These are phyloP conservation scores for Rhodomyrtus tomentosa DNA, from an alignment of 345 rosid species.

Conservation along the genomic window DNA sequence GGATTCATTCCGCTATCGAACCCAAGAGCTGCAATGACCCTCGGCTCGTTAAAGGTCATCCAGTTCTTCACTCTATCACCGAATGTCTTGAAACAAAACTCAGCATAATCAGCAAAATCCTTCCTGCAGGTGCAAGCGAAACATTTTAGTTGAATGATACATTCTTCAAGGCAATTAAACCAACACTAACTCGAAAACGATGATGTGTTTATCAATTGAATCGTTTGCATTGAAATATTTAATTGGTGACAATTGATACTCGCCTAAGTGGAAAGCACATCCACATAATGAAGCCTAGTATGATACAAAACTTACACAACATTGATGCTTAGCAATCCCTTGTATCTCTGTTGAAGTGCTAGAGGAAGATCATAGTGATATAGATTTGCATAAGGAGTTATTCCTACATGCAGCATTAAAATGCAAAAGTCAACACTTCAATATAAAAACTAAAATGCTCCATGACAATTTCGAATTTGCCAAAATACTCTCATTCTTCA, in stretches of 20 bases:
- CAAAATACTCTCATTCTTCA: too few species aligned
- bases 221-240: not conserved
- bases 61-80: conserved; percentile 63
- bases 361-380: conserved; percentile 49
- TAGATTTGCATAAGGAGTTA: conserved; percentile 45
- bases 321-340: conserved; percentile 19
- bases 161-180: not conserved
- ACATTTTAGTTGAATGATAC: not conserved
- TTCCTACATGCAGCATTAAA: conserved; percentile 10
- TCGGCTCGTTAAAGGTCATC: conserved; percentile 62
- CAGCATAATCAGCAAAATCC: conserved; percentile 49
- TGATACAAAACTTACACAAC: conserved; percentile 18
- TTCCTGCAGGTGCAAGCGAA: conserved; percentile 19
- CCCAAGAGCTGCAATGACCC: conserved; percentile 48
- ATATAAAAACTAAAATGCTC: not conserved
- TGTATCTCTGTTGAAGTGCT: conserved; percentile 34
- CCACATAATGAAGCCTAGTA: too few species aligned
- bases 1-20: conserved; percentile 42
- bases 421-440: not conserved
- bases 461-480: too few species aligned
- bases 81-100: conserved; percentile 50
- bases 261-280: not conserved
- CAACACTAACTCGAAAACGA: not conserved
- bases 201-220: not conserved
- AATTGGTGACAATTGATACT: not conserved